Evolutionary conservation across 495 filamentous ascomycete species (phyloP).

Genomic region (Opeltia flavorubescens): DNA sequence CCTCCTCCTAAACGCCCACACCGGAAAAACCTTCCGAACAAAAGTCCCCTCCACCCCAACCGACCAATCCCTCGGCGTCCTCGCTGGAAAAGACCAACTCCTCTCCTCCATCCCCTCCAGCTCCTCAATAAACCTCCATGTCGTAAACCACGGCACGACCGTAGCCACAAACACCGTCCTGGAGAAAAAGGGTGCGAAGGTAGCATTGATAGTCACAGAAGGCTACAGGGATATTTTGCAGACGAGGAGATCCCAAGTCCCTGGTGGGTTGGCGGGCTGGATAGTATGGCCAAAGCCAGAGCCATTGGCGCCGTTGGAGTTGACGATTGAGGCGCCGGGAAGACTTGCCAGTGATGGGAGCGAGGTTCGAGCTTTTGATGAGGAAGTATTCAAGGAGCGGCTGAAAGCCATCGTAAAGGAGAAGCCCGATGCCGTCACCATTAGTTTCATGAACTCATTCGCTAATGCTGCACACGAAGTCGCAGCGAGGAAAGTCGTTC

Average conservation of each 20-base stretch:
- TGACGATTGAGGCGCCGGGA: constrained; percentile 33
- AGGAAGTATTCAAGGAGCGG: constrained; percentile 20
- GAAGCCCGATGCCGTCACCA: constrained; percentile 30
- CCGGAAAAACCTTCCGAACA: constrained; percentile 25
- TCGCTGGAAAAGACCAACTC: constrained; percentile 9
- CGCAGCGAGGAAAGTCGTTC: constrained; percentile 22
- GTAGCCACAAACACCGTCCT: constrained; percentile 29
- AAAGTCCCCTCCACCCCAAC: constrained; percentile 34
- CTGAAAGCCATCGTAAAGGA: constrained; percentile 20
- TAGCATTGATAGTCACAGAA: constrained; percentile 25
- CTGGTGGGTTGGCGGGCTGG: constrained; percentile 34
- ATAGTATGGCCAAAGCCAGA: constrained; percentile 32
- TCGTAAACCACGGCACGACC: constrained; percentile 29
- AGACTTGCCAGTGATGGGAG: constrained; percentile 31
- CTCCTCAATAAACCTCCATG: constrained; percentile 24
- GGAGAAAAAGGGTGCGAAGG: constrained; percentile 29
- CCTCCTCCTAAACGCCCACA: constrained; percentile 27
- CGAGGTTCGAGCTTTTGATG: constrained; percentile 25
- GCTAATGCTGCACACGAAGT: constrained; percentile 29
- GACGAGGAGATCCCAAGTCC: constrained; percentile 32
- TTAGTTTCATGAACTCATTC: constrained; percentile 36
- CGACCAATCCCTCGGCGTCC: constrained; percentile 31
- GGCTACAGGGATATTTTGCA: constrained; percentile 30
- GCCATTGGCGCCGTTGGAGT: constrained; percentile 34
- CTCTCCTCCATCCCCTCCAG: constrained; percentile 25